phyloP scores from a whole-genome alignment of 2,329 filamentous ascomycete species.

The Harringtonia lauricola region DNA sequence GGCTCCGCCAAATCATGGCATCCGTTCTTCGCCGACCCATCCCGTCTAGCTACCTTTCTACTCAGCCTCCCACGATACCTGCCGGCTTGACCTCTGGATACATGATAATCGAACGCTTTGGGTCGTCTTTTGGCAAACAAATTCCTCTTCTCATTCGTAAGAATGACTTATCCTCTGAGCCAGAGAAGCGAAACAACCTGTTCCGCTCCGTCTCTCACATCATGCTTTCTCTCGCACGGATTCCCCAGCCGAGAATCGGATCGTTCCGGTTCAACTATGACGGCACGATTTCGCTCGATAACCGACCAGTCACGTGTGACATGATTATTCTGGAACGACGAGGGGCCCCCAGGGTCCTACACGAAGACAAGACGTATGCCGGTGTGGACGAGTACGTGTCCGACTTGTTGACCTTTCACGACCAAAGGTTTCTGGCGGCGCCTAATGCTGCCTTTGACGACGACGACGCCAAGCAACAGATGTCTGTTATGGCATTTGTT shows the following conservation, averaged over 20 bases:
- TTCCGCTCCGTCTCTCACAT: too few species aligned
- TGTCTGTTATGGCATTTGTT: neutral
- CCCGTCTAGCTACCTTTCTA: too few species aligned
- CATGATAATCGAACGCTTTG: too few species aligned
- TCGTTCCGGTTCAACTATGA: conserved; percentile 17
- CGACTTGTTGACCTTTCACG: conserved; percentile 17
- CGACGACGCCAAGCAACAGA: neutral
- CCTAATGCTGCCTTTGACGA: conserved; percentile 12
- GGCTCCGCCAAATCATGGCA: too few species aligned
- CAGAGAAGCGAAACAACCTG: too few species aligned
- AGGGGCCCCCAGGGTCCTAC: conserved; percentile 17
- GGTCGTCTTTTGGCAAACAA: too few species aligned
- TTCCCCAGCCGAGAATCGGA: conserved; percentile 18
- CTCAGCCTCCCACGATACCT: too few species aligned
- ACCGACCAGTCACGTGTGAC: conserved; percentile 10
- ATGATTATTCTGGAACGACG: conserved; percentile 19
- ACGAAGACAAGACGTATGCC: conserved; percentile 18
- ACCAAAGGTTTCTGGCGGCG: conserved; percentile 15
- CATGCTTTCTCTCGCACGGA: conserved; percentile 18
- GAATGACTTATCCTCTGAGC: too few species aligned
- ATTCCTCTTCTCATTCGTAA: too few species aligned
- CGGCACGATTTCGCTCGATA: conserved; percentile 8
- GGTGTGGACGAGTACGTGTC: conserved; percentile 17
- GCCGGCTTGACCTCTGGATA: too few species aligned
- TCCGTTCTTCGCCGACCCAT: too few species aligned